Evolutionary conservation across 2,329 filamentous ascomycete genomes (phyloP).

Genomic region (Colletotrichum paranaense): DNA sequence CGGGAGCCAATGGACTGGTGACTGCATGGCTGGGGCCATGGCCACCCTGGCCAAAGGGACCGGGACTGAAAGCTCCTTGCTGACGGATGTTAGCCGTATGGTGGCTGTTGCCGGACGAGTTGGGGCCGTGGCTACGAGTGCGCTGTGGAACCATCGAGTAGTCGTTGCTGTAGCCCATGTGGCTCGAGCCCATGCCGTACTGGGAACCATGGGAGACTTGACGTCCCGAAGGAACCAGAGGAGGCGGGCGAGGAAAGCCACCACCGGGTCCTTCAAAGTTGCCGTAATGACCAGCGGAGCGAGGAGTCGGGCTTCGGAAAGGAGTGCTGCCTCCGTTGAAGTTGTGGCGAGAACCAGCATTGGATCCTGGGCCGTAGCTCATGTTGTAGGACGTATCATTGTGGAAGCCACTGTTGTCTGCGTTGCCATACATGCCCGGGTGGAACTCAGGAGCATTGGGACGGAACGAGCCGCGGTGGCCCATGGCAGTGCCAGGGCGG

Average conservation of each 20-base stretch:
- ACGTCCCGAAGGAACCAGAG: conserved; percentile 6
- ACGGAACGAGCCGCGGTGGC: conserved; percentile 41
- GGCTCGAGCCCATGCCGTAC: background rate
- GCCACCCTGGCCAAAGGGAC: conserved; percentile 8
- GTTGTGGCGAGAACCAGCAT: conserved; percentile 17
- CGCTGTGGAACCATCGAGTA: conserved; percentile 6
- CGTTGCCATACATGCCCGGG: conserved; percentile 36
- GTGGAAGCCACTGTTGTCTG: background rate
- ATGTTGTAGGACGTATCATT: conserved; percentile 25
- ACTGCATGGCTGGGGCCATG: conserved; percentile 4
- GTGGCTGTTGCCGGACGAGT: conserved; percentile 9
- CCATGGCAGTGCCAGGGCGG: conserved; percentile 32
- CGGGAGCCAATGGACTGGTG: conserved; percentile 6
- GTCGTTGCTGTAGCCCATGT: background rate
- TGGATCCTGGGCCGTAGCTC: conserved; percentile 10
- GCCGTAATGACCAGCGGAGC: conserved; percentile 10
- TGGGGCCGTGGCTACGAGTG: background rate
- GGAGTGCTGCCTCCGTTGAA: conserved; percentile 17
- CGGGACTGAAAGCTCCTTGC: conserved; percentile 13
- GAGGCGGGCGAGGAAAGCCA: conserved; percentile 1
- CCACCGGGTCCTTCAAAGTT: conserved; percentile 8
- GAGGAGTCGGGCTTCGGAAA: conserved; percentile 26
- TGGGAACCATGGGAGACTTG: background rate
- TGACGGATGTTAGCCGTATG: conserved; percentile 7
- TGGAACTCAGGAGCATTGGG: conserved; percentile 48